phyloP scores from a whole-genome alignment of 768 basidiomycete genomes.

The Termitomyces sp. region DNA sequence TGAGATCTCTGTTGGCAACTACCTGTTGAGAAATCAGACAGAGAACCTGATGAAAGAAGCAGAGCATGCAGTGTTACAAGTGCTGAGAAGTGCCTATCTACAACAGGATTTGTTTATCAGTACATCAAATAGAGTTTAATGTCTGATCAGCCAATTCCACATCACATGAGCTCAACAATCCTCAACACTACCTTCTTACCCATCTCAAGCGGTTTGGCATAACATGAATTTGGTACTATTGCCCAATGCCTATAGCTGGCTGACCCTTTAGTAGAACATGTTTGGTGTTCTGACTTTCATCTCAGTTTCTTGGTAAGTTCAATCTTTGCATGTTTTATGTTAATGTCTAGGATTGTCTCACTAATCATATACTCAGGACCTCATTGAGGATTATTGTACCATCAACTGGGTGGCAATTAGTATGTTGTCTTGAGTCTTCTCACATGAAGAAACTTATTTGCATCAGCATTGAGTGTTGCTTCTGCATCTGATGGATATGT shows the following conservation, averaged over 20 bases:
- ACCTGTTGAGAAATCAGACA: no score
- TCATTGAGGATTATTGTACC: slow-evolving; percentile 72
- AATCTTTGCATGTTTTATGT: background rate
- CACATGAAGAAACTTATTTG: background rate
- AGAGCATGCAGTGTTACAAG: no score
- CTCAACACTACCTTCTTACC: slow-evolving; percentile 56
- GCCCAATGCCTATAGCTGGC: background rate
- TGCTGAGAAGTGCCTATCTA: no score
- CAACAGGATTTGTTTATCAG: no score
- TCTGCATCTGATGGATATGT: slow-evolving; percentile 96
- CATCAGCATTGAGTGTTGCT: slow-evolving; percentile 67
- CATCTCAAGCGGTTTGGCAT: slow-evolving; percentile 58
- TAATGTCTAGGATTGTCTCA: slow-evolving; percentile 1
- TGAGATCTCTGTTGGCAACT: slow-evolving; percentile 44
- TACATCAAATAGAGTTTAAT: no score
- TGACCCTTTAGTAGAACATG: slow-evolving; percentile 46
- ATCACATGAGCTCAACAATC: no score
- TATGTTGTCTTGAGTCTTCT: slow-evolving; percentile 17
- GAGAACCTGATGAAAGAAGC: no score
- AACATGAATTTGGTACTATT: slow-evolving; percentile 30
- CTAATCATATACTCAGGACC: slow-evolving; percentile 46
- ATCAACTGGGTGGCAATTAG: slow-evolving; percentile 92
- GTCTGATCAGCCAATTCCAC: no score
- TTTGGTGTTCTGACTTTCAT: slow-evolving; percentile 88
- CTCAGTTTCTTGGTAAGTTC: slow-evolving; percentile 53